phyloP scores from a whole-genome alignment of 139 green algal species.

The Volvox reticuliferus region DNA sequence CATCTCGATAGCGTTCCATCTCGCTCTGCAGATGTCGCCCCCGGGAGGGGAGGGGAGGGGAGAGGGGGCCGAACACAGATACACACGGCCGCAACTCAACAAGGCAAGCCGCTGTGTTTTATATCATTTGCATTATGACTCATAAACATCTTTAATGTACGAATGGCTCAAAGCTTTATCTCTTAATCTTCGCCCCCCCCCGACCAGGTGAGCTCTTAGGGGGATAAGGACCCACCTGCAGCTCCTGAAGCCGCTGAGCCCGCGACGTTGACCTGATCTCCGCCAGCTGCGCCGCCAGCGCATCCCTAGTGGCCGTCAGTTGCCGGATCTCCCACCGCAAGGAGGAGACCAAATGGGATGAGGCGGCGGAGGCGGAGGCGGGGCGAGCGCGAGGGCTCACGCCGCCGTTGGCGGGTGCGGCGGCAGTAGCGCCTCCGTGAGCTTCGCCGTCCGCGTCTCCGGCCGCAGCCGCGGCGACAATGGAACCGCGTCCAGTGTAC shows the following conservation, averaged over 20 bases:
- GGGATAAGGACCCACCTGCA: neutral
- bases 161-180: no score
- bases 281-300: constrained; percentile 37
- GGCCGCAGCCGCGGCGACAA: neutral
- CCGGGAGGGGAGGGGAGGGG: neutral
- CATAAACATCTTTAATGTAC: no score
- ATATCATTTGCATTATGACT: no score
- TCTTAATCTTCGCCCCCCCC: no score
- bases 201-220: no score
- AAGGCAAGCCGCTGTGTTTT: no score
- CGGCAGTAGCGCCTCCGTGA: neutral
- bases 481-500: neutral
- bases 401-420: neutral
- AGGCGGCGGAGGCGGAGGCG: constrained; percentile 23
- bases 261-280: neutral
- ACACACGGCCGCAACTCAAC: no score
- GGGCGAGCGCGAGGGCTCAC: neutral
- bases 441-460: neutral
- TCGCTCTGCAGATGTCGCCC: neutral
- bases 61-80: no score
- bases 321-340: constrained; percentile 11
- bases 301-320: constrained; percentile 34
- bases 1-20: neutral
- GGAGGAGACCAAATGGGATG: constrained; percentile 11
- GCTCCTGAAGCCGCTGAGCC: constrained; percentile 19